Evolutionary conservation across 805 yeast species (phyloP).

Genomic region (Kuraishia hungarica): DNA sequence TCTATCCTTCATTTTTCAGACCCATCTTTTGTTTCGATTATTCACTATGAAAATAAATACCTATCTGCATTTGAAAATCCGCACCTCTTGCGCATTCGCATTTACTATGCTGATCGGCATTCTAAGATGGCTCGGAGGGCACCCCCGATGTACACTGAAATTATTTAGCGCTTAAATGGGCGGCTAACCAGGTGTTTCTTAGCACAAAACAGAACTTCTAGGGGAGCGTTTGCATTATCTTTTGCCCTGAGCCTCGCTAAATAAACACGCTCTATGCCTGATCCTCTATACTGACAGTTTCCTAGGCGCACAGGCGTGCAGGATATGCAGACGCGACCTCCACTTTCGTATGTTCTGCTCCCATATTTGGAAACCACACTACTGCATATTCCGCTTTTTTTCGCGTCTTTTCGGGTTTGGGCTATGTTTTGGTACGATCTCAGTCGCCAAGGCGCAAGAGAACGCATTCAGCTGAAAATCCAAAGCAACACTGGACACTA

Average conservation of each 20-base stretch:
- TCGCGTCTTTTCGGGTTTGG: neutral
- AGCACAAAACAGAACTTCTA: no score
- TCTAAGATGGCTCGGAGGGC: no score
- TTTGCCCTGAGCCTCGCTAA: neutral
- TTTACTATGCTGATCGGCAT: no score
- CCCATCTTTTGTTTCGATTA: no score
- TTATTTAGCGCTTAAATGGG: no score
- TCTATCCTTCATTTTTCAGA: no score
- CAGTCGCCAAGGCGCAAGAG: neutral
- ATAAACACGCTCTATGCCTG: neutral
- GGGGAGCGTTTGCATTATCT: neutral
- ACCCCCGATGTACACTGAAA: no score
- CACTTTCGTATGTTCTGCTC: neutral
- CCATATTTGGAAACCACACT: neutral
- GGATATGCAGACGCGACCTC: neutral
- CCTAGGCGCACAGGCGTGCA: neutral
- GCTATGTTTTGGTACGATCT: neutral
- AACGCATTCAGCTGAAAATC: neutral
- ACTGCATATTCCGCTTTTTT: neutral
- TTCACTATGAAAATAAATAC: no score
- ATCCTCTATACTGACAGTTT: neutral
- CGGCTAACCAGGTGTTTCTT: no score
- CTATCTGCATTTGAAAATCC: no score
- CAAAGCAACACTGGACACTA: slow-evolving; percentile 8
- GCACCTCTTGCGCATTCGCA: no score